Evolutionary conservation across 164 flowering plant genomes (phyloP), one percentile per base, ranked within the genome.

Genomic region (Umbilicus rupestris): DNA sequence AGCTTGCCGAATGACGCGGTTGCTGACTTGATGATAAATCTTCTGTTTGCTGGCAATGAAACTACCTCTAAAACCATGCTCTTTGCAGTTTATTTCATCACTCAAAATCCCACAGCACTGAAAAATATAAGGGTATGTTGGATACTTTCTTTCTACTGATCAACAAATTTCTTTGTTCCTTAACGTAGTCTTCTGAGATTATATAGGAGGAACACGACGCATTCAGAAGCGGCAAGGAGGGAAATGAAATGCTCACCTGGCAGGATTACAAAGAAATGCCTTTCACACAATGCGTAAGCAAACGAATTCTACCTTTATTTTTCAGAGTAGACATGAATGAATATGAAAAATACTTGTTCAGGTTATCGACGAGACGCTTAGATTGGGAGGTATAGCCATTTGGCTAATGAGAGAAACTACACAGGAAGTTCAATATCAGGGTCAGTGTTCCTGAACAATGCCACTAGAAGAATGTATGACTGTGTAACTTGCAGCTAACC

Each of bases 301-400:
- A 55, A 55, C n/a, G 8, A 33, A 20, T 10, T n/a, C 8, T 50
- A 15, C 26, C 7, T n/a, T 2, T n/a, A 31, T 8, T 26, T 26
- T 12, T 55, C 60, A 55, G 19, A 55, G 20, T 10, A 20, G 4
- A 63, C 42, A 3, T 63, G 5, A 63, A 7, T 35, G 12, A 49
- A 42, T 16, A 41, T 58, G 29, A 26, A 24, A 45, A 31, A 5
- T 49, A 37, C 37, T 7, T 2, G 15, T 46, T 39, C 83, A 90
- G 94, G 97, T 90, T 7, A 90, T 90, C 28, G 97, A 90, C 69
- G 97, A 90, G 78, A 90, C 95, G 4, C 92, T 90, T 19, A 71
- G 97, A 49, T 71, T 88, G 14, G 97, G 97, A 10, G 97, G 97
- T 0, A 90, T 90, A 62, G 97, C 97, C 22, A 88, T 90, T 44